These are phyloP conservation scores for Zalaria obscura DNA, from an alignment of 2,329 filamentous ascomycete genomes.

Conservation along the genomic window DNA sequence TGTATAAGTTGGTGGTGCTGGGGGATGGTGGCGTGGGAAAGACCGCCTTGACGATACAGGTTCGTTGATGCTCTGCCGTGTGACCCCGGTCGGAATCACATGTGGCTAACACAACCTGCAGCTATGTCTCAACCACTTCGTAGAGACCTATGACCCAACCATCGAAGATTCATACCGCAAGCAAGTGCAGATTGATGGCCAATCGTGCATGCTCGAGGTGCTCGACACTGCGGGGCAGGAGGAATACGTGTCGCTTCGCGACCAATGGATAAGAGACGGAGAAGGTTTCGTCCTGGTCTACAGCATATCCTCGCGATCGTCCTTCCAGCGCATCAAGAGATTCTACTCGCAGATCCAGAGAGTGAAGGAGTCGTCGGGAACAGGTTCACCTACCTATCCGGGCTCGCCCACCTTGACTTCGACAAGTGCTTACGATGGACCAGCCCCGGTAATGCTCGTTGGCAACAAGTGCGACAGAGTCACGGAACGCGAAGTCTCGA, in stretches of 20 bases:
- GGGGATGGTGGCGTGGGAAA: conserved; percentile 98
- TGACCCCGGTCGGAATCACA: not conserved
- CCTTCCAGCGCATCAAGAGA: conserved; percentile 84
- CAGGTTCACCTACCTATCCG: conserved; percentile 61
- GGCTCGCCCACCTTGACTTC: conserved; percentile 53
- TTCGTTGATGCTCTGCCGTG: conserved; percentile 1
- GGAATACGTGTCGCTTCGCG: conserved; percentile 90
- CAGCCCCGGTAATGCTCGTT: conserved; percentile 92
- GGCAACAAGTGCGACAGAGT: conserved; percentile 97
- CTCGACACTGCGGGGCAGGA: conserved; percentile 96
- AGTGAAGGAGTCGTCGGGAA: conserved; percentile 75
- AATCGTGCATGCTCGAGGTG: conserved; percentile 95
- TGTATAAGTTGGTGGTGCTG: conserved; percentile 89
- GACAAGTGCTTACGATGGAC: conserved; percentile 40
- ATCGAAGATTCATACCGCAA: conserved; percentile 57
- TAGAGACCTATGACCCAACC: conserved; percentile 69
- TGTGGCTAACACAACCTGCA: conserved; percentile 25
- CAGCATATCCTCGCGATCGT: conserved; percentile 93
- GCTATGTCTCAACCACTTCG: conserved; percentile 95
- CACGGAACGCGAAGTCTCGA: conserved; percentile 89
- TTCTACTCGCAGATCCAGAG: conserved; percentile 96
- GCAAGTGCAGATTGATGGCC: conserved; percentile 72
- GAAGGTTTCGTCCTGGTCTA: conserved; percentile 97
- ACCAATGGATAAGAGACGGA: conserved; percentile 97
- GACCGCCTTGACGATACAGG: conserved; percentile 93